Evolutionary conservation across 176 grass and related monocot genomes (phyloP).

Genomic region (Leersia perrieri): DNA sequence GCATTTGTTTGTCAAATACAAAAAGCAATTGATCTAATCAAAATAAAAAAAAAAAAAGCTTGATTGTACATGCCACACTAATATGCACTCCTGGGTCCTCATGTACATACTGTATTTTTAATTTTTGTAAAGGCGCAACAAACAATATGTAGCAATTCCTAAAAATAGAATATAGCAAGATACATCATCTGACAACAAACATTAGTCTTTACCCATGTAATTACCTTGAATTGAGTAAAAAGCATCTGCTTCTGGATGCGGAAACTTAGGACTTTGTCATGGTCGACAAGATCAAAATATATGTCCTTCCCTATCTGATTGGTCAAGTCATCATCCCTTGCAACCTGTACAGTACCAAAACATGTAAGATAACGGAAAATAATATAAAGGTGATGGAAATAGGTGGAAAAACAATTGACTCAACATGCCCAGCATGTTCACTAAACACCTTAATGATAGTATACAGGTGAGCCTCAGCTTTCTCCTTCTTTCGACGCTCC

Average conservation of each 20-base stretch:
- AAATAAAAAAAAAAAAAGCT: constrained; percentile 14
- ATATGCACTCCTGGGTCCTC: constrained; percentile 8
- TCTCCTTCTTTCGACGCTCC: constrained; percentile 93
- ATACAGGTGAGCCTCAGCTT: constrained; percentile 98
- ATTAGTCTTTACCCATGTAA: background rate
- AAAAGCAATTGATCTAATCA: background rate
- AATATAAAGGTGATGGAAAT: constrained; percentile 19
- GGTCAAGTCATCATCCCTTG: constrained; percentile 75
- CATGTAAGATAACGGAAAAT: constrained; percentile 15
- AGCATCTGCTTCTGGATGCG: constrained; percentile 91
- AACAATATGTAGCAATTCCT: constrained; percentile 1
- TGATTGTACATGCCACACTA: background rate
- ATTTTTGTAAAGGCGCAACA: background rate
- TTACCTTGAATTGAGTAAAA: constrained; percentile 92
- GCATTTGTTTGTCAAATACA: constrained; percentile 1
- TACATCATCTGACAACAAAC: background rate
- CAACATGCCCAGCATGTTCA: constrained; percentile 19
- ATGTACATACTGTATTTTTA: no score
- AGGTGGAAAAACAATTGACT: background rate
- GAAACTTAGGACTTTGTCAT: constrained; percentile 95
- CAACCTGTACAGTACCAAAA: constrained; percentile 59
- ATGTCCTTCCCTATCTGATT: constrained; percentile 93
- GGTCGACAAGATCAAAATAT: constrained; percentile 98
- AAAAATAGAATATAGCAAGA: constrained; percentile 1
- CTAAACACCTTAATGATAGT: constrained; percentile 91